Conservation (phyloP, 2,329 filamentous ascomycete genomes). For the Penicillium polonicum region DNA sequence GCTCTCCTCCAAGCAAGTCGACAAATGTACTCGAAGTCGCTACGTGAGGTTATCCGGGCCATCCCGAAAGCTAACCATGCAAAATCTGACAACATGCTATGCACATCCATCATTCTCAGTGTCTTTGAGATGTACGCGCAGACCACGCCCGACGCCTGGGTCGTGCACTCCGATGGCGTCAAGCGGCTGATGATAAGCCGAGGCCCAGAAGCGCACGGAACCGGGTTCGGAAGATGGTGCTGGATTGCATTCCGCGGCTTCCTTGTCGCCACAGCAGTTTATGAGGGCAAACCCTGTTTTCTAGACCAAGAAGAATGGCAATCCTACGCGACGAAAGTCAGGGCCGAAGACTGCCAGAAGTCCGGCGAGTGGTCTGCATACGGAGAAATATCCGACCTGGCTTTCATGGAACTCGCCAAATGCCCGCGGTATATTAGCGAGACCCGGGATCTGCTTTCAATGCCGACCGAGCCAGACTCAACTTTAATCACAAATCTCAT, state of each 20-base stretch:
- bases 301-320: conserved; percentile 37
- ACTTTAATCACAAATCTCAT: conserved; percentile 7
- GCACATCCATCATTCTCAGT: conserved; percentile 39
- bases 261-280: conserved; percentile 36
- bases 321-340: conserved; percentile 24
- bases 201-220: conserved; percentile 30
- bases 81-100: conserved; percentile 34
- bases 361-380: conserved; percentile 27
- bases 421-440: conserved; percentile 32
- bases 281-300: conserved; percentile 37
- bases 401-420: conserved; percentile 30
- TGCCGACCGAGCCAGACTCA: neutral
- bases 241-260: conserved; percentile 41
- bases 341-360: conserved; percentile 26
- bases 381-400: conserved; percentile 23
- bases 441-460: conserved; percentile 16
- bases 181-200: conserved; percentile 37
- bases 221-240: conserved; percentile 35
- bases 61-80: conserved; percentile 28
- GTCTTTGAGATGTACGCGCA: conserved; percentile 44
- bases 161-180: conserved; percentile 39
- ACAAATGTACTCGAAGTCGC: conserved; percentile 34
- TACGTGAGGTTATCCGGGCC: conserved; percentile 32
- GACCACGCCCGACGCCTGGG: conserved; percentile 38
- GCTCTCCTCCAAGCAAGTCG: conserved; percentile 25